Evolutionary conservation across 176 grass and related monocot species (phyloP).

Genomic region (Phragmites australis): DNA sequence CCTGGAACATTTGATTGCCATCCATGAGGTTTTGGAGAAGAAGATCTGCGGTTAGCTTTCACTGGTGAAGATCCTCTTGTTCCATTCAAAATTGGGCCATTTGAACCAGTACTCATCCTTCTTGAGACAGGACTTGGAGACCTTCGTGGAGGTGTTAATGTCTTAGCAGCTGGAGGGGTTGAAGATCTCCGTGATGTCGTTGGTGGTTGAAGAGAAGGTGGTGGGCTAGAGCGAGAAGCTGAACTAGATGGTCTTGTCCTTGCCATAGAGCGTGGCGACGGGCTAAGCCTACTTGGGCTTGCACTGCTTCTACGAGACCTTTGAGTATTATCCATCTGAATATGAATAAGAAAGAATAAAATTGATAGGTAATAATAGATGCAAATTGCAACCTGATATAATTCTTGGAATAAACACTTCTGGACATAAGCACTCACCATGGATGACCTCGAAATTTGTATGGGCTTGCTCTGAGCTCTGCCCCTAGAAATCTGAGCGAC

Average conservation of each 20-base stretch:
- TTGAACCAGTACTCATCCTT: conserved; percentile 75
- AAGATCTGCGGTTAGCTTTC: conserved; percentile 57
- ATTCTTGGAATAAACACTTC: conserved; percentile 18
- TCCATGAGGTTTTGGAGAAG: conserved; percentile 69
- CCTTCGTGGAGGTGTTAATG: conserved; percentile 60
- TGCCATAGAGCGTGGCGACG: conserved; percentile 59
- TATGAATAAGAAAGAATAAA: conserved; percentile 14
- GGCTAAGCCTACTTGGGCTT: conserved; percentile 77
- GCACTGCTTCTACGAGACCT: conserved; percentile 80
- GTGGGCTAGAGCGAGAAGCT: conserved; percentile 67
- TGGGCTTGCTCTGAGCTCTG: conserved; percentile 63
- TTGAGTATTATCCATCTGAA: conserved; percentile 66
- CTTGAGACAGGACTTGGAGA: conserved; percentile 71
- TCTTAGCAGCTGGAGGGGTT: conserved; percentile 63
- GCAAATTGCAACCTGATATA: background rate
- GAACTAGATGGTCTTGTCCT: conserved; percentile 68
- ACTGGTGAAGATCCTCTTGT: conserved; percentile 73
- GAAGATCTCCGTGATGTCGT: conserved; percentile 56
- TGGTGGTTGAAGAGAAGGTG: conserved; percentile 47
- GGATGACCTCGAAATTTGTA: conserved; percentile 68
- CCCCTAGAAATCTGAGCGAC: conserved; percentile 58
- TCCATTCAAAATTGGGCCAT: conserved; percentile 36
- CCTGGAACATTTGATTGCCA: conserved; percentile 75
- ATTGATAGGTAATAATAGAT: conserved; percentile 29
- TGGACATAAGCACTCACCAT: conserved; percentile 43